These are phyloP conservation scores for Penicillium decumbens DNA, from an alignment of 2,329 filamentous ascomycete genomes.

Conservation along the genomic window DNA sequence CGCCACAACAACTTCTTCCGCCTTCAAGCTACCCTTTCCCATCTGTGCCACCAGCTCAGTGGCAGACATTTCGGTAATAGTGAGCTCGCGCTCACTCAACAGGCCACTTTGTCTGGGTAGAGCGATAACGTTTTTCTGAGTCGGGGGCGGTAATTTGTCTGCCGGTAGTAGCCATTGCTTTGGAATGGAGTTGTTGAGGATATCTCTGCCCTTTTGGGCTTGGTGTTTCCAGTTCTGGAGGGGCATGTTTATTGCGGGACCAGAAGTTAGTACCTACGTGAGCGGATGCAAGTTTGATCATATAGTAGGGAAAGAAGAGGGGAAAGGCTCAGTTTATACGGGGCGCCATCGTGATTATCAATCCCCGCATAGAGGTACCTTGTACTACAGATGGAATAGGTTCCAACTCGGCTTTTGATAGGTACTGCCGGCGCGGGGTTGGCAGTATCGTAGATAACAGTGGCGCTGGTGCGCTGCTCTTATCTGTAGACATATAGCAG, in stretches of 20 bases:
- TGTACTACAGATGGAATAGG: constrained; percentile 8
- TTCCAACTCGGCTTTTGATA: constrained; percentile 4
- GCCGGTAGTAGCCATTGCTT: constrained; percentile 33
- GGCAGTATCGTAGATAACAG: constrained; percentile 2
- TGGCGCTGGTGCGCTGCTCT: constrained; percentile 4
- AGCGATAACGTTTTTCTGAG: constrained; percentile 28
- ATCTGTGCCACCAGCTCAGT: constrained; percentile 28
- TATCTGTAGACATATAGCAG: neutral
- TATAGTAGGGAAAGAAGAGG: neutral
- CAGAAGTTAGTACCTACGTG: neutral
- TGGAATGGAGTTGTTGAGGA: constrained; percentile 32
- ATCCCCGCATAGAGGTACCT: neutral
- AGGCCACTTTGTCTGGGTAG: constrained; percentile 45
- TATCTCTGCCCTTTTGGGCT: constrained; percentile 32
- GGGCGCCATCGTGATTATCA: neutral
- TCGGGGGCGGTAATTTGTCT: constrained; percentile 25
- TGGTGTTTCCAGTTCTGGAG: constrained; percentile 28
- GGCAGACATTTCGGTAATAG: constrained; percentile 48
- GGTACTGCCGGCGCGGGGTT: constrained; percentile 4
- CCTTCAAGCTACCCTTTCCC: constrained; percentile 25
- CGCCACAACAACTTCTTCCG: constrained; percentile 32
- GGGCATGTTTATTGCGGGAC: constrained; percentile 15
- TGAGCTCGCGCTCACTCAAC: constrained; percentile 46
- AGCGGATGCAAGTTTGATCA: neutral
- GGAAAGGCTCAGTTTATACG: neutral